Evolutionary conservation across 371 early-diverging fungal species (phyloP).

Genomic region (Fennellomyces sp.): DNA sequence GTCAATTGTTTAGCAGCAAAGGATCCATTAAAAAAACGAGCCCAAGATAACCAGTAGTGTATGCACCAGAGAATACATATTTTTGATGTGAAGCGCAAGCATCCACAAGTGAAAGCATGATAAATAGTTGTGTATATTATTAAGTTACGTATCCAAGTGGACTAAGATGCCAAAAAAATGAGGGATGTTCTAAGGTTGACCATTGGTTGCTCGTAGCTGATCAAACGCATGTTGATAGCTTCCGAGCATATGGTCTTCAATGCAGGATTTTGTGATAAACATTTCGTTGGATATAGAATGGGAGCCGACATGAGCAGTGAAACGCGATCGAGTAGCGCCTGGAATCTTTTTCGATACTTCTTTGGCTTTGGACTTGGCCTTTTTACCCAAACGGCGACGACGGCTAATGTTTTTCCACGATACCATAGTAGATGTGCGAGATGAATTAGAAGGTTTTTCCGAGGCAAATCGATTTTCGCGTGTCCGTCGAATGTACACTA

Average conservation of each 20-base stretch:
- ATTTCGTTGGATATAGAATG: slow-evolving; percentile 36
- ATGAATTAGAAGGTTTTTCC: slow-evolving; percentile 1
- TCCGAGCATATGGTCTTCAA: slow-evolving; percentile 44
- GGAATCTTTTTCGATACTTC: slow-evolving; percentile 26
- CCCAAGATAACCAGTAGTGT: too few species aligned
- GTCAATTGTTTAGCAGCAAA: too few species aligned
- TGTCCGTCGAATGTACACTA: slow-evolving; percentile 33
- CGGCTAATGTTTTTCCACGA: slow-evolving; percentile 1
- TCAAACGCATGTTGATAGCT: slow-evolving; percentile 35
- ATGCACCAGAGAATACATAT: too few species aligned
- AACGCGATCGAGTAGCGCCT: slow-evolving; percentile 18
- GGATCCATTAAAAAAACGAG: too few species aligned
- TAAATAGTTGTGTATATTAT: too few species aligned
- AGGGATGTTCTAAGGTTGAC: slow-evolving; percentile 10
- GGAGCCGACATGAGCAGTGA: slow-evolving; percentile 19
- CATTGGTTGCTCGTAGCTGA: slow-evolving; percentile 17
- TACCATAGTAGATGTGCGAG: slow-evolving; percentile 12
- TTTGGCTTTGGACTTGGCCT: slow-evolving; percentile 15
- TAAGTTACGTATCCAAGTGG: too few species aligned
- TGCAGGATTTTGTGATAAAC: slow-evolving; percentile 40
- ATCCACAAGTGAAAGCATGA: too few species aligned
- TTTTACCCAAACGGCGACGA: slow-evolving; percentile 12
- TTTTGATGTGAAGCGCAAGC: too few species aligned
- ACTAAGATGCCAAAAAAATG: too few species aligned
- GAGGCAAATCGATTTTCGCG: slow-evolving; percentile 12